Percentiles rank a stretch among this genome's conserved stretches.
These are phyloP conservation scores for Nadsonia starkeyi-henricii DNA, from an alignment of 1,139 yeast species.

Conservation along the genomic window DNA sequence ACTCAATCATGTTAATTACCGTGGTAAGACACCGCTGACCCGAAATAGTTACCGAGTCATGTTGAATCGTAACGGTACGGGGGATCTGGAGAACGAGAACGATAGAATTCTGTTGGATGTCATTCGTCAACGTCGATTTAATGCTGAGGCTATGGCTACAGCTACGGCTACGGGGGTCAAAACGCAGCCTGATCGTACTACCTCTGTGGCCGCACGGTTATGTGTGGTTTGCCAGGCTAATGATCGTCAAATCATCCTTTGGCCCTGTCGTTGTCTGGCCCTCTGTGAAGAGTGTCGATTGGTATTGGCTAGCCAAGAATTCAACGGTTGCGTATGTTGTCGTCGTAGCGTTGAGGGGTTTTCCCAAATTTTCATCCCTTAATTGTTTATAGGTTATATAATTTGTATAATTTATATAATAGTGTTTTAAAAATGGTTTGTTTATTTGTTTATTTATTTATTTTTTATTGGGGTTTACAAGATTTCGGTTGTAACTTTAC, in stretches of 20 bases:
- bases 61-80: slow-evolving; percentile 3
- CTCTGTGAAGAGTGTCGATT: slow-evolving; percentile 74
- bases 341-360: slow-evolving; percentile 48
- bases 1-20: not conserved
- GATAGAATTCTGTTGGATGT: slow-evolving; percentile 6
- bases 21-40: not conserved
- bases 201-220: slow-evolving; percentile 8
- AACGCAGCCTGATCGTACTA: slow-evolving; percentile 1
- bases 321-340: slow-evolving; percentile 77
- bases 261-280: slow-evolving; percentile 92
- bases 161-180: slow-evolving; percentile 4
- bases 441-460: no score
- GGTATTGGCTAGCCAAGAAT: slow-evolving; percentile 60
- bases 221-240: slow-evolving; percentile 78
- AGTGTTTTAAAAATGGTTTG: no score
- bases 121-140: slow-evolving; percentile 8
- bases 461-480: no score
- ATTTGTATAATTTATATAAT: no score
- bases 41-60: not conserved
- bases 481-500: no score
- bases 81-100: slow-evolving; percentile 6
- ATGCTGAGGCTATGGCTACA: slow-evolving; percentile 4
- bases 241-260: slow-evolving; percentile 61
- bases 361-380: slow-evolving; percentile 28
- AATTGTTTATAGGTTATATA: slow-evolving; percentile 4